phyloP scores from a whole-genome alignment of 257 asterid genomes.

The Penstemon barbatus region DNA sequence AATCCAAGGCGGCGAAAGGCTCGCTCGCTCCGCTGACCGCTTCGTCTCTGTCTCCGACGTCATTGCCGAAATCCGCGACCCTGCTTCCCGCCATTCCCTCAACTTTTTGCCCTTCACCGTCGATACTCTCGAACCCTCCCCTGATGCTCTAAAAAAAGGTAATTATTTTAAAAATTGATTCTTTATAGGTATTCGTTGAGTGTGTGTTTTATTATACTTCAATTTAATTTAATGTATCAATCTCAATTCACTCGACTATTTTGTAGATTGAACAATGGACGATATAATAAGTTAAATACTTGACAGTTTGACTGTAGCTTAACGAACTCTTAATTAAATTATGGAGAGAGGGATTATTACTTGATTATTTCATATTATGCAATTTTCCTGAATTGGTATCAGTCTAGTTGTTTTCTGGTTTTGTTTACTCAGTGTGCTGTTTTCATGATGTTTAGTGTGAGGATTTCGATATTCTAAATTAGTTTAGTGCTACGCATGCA shows the following conservation, averaged over 20 bases:
- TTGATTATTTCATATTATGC: too few species aligned
- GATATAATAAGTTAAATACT: too few species aligned
- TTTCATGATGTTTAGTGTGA: not conserved
- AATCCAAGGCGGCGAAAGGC: constrained; percentile 72
- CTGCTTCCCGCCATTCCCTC: constrained; percentile 84
- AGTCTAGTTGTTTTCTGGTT: too few species aligned
- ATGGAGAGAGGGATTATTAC: too few species aligned
- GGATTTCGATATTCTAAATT: not conserved
- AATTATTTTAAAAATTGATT: not conserved
- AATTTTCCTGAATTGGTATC: too few species aligned
- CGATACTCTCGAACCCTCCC: constrained; percentile 76
- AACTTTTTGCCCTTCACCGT: constrained; percentile 74
- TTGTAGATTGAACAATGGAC: too few species aligned
- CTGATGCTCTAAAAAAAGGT: constrained; percentile 81
- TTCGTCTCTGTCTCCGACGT: constrained; percentile 86
- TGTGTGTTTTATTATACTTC: not conserved
- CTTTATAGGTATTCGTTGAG: constrained; percentile 1
- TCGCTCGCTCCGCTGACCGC: constrained; percentile 66
- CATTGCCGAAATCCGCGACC: constrained; percentile 77
- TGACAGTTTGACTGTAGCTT: too few species aligned
- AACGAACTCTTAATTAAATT: too few species aligned
- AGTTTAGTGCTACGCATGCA: not conserved
- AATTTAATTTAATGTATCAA: too few species aligned
- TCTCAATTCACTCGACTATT: too few species aligned
- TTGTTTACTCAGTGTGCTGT: too few species aligned